Evolutionary conservation across 2,329 filamentous ascomycete genomes (phyloP).

Genomic region (Grosmannia clavigera): DNA sequence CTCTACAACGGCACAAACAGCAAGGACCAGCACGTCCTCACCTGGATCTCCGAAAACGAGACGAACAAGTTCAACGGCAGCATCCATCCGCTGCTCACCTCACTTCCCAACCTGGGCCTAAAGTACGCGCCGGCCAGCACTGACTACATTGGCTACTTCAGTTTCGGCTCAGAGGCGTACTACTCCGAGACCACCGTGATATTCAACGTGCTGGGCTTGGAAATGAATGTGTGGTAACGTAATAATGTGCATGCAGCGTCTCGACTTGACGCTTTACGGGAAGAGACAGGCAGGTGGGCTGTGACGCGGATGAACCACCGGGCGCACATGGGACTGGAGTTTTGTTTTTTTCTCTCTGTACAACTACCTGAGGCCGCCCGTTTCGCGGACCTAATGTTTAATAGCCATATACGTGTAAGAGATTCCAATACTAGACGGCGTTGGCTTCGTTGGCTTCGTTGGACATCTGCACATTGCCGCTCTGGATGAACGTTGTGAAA

Average conservation of each 20-base stretch:
- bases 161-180: conserved; percentile 40
- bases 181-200: conserved; percentile 32
- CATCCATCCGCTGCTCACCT: conserved; percentile 30
- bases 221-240: conserved; percentile 18
- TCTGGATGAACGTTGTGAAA: no score
- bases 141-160: conserved; percentile 39
- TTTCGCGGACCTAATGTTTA: background rate
- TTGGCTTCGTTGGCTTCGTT: background rate
- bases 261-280: background rate
- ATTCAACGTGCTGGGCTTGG: conserved; percentile 28
- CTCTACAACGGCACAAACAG: conserved; percentile 30
- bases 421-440: background rate
- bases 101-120: conserved; percentile 22
- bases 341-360: background rate
- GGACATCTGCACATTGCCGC: no score
- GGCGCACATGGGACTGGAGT: background rate
- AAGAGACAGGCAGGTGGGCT: background rate
- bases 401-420: background rate
- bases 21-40: conserved; percentile 31
- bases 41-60: conserved; percentile 30
- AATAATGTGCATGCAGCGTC: background rate
- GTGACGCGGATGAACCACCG: background rate
- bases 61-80: conserved; percentile 33
- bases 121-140: conserved; percentile 22
- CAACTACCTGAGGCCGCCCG: background rate